Conservation (phyloP, 1,284 basidiomycete species). For the Ganoderma lingzhi region DNA sequence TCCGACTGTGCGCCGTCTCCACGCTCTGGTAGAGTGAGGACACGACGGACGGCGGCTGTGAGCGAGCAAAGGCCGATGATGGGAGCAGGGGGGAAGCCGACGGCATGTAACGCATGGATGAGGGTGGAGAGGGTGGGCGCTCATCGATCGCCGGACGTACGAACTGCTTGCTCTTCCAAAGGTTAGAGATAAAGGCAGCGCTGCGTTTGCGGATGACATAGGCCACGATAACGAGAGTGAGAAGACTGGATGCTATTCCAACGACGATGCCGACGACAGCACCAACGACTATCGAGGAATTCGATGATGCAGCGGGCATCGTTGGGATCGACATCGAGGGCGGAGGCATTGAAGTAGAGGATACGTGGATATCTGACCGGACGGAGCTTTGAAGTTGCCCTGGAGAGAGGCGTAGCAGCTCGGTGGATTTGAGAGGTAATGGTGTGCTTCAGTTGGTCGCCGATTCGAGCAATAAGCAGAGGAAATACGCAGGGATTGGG, state of each 20-base stretch:
- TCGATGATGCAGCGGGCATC: background rate
- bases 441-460: background rate
- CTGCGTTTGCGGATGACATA: conserved; percentile 10
- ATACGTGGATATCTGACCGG: too few relatives aligned
- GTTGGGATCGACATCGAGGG: background rate
- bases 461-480: background rate
- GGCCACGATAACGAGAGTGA: conserved; percentile 4
- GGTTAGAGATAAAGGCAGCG: background rate
- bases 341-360: background rate
- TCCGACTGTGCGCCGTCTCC: conserved; percentile 5
- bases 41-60: background rate
- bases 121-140: background rate
- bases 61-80: background rate
- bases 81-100: background rate
- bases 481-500: background rate
- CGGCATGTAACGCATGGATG: background rate
- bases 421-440: too few relatives aligned
- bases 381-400: too few relatives aligned
- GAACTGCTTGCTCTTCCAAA: conserved; percentile 2
- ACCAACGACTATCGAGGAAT: conserved; percentile 7
- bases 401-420: too few relatives aligned
- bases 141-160: background rate
- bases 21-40: conserved; percentile 2
- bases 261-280: conserved; percentile 10
- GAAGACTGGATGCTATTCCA: conserved; percentile 5